phyloP scores from a whole-genome alignment of 805 yeast species.

The Metschnikowia henanensis region DNA sequence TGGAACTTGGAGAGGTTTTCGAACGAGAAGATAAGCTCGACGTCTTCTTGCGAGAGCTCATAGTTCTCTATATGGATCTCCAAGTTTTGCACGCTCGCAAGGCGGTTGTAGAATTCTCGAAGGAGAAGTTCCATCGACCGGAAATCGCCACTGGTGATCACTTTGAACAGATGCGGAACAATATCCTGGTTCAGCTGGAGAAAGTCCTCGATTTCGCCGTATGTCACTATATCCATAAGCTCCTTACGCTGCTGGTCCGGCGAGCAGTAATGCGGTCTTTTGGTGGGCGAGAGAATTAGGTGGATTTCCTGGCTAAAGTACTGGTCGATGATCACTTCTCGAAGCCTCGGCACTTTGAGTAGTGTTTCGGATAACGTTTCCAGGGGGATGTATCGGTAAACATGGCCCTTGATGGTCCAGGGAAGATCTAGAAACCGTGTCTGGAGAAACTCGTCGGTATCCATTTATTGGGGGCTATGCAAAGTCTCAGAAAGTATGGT shows the following conservation, averaged over 20 bases:
- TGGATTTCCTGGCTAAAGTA: slow-evolving; percentile 34
- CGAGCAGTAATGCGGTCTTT: slow-evolving; percentile 21
- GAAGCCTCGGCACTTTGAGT: slow-evolving; percentile 18
- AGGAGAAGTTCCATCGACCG: slow-evolving; percentile 27
- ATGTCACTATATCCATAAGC: slow-evolving; percentile 23
- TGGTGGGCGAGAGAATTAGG: slow-evolving; percentile 32
- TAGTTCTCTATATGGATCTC: slow-evolving; percentile 31
- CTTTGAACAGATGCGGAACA: slow-evolving; percentile 26
- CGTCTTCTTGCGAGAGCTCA: slow-evolving; percentile 20
- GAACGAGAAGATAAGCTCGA: slow-evolving; percentile 24
- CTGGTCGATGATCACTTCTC: slow-evolving; percentile 24
- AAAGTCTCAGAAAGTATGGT: no score
- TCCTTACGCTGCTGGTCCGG: slow-evolving; percentile 10
- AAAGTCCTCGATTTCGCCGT: slow-evolving; percentile 34
- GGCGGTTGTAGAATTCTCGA: slow-evolving; percentile 18
- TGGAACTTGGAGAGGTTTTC: slow-evolving; percentile 32
- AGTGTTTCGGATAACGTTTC: slow-evolving; percentile 13
- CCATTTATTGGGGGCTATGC: background rate
- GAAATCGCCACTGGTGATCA: slow-evolving; percentile 34
- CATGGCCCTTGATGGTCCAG: slow-evolving; percentile 13
- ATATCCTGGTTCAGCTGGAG: slow-evolving; percentile 29
- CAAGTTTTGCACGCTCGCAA: slow-evolving; percentile 18
- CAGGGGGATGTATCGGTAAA: slow-evolving; percentile 10
- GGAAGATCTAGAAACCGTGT: slow-evolving; percentile 15
- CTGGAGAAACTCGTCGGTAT: slow-evolving; percentile 8